Evolutionary conservation across 1,284 basidiomycete genomes (phyloP).

Genomic region (Psilocybe mexicana): DNA sequence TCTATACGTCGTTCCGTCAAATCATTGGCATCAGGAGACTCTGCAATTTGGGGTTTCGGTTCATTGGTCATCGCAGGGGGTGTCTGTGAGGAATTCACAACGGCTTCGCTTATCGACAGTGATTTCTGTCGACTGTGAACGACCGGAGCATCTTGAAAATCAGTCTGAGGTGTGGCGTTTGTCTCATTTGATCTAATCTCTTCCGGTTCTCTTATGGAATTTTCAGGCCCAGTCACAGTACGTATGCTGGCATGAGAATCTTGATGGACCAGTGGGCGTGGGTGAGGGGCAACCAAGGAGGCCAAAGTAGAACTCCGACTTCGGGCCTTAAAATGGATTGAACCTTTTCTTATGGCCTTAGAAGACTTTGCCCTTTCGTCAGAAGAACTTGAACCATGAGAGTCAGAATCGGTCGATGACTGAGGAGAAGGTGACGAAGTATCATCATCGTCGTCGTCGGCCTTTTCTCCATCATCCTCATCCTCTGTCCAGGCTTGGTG

Average conservation of each 20-base stretch:
- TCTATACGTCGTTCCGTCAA: slow-evolving; percentile 40
- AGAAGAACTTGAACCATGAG: slow-evolving; percentile 33
- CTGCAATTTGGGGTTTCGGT: slow-evolving; percentile 12
- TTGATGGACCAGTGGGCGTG: slow-evolving; percentile 39
- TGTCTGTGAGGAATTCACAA: slow-evolving; percentile 6
- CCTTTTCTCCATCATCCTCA: slow-evolving; percentile 34
- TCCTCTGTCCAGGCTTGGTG: slow-evolving; percentile 55
- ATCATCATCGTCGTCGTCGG: slow-evolving; percentile 40
- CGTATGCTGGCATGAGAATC: slow-evolving; percentile 66
- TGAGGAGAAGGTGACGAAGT: slow-evolving; percentile 43
- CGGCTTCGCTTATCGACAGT: slow-evolving; percentile 16
- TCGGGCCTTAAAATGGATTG: slow-evolving; percentile 36
- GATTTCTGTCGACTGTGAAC: slow-evolving; percentile 24
- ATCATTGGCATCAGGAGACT: slow-evolving; percentile 18
- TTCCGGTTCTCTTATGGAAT: slow-evolving; percentile 37
- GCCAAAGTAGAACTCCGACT: slow-evolving; percentile 65
- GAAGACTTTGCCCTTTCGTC: slow-evolving; percentile 23
- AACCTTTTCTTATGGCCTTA: slow-evolving; percentile 26
- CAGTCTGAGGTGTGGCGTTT: slow-evolving; percentile 13
- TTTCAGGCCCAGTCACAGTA: slow-evolving; percentile 59
- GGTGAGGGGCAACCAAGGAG: slow-evolving; percentile 44
- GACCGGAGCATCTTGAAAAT: not conserved
- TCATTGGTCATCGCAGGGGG: not conserved
- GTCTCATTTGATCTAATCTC: slow-evolving; percentile 13
- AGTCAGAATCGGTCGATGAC: slow-evolving; percentile 50